A percentile compares a stretch with the other conserved stretches of the same genome.
Evolutionary conservation across 305 asterid species (phyloP).

Genomic region (Fraxinus sp.): DNA sequence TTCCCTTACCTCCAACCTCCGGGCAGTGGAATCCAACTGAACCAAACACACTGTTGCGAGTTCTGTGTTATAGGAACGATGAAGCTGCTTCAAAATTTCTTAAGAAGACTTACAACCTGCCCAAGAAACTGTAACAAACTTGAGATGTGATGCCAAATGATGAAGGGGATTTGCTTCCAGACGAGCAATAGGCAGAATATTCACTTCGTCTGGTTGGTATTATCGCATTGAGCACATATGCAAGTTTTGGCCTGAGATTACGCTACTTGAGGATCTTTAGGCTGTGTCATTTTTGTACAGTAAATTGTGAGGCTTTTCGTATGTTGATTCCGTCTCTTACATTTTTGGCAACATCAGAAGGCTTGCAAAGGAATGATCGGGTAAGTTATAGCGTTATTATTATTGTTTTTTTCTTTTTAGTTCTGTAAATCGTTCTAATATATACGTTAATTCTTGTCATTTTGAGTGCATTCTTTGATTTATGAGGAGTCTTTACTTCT

Average conservation of each 20-base stretch:
- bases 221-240: neutral
- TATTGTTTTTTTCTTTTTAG: neutral
- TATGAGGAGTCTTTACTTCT: neutral
- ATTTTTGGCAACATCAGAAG: neutral
- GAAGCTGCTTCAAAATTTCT: conserved; percentile 90
- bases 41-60: conserved; percentile 81
- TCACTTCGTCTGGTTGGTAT: neutral
- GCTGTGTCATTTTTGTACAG: conserved; percentile 35
- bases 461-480: neutral
- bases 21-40: conserved; percentile 91
- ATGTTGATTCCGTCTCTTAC: neutral
- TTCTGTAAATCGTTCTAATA: neutral
- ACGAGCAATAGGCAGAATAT: neutral
- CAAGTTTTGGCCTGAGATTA: neutral
- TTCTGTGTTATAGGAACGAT: conserved; percentile 82
- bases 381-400: neutral
- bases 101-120: conserved; percentile 86
- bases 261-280: neutral
- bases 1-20: conserved; percentile 92
- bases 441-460: neutral
- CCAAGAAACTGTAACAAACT: conserved; percentile 57
- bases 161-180: neutral
- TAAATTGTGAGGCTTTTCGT: neutral
- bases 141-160: neutral
- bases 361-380: neutral